Percentiles rank a stretch among this genome's conserved stretches.
Conservation (phyloP, 225 moss, liverwort and hornwort species). For the Sphagnum tenellum region DNA sequence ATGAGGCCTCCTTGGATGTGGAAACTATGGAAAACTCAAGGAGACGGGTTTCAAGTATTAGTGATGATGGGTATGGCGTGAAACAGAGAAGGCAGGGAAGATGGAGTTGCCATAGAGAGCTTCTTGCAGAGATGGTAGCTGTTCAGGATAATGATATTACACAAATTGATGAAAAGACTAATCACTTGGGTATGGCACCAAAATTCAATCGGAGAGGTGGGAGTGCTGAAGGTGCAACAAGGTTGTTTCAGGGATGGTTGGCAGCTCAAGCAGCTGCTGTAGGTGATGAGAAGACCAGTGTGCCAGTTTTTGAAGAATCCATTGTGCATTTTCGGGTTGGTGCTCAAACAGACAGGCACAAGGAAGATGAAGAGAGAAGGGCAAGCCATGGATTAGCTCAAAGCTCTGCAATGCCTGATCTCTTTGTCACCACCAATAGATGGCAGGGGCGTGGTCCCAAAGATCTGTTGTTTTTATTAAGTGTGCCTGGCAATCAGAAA, state of each 20-base stretch:
- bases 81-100: constrained; percentile 15
- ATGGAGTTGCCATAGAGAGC: constrained; percentile 34
- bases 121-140: constrained; percentile 22
- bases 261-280: constrained; percentile 56
- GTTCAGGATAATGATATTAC: neutral
- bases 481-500: constrained; percentile 10
- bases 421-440: constrained; percentile 12
- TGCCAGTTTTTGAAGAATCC: constrained; percentile 50
- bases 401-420: constrained; percentile 30
- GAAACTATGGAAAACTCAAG: constrained; percentile 27
- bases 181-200: constrained; percentile 13
- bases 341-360: constrained; percentile 21
- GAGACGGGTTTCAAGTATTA: constrained; percentile 3
- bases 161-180: constrained; percentile 17
- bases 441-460: constrained; percentile 20
- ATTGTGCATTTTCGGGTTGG: constrained; percentile 60
- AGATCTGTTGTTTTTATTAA: constrained; percentile 53
- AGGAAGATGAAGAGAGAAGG: constrained; percentile 21
- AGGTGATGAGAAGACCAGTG: constrained; percentile 21
- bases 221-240: constrained; percentile 13
- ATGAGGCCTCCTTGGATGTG: constrained; percentile 27
- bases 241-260: constrained; percentile 63
- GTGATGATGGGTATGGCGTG: constrained; percentile 3
- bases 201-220: constrained; percentile 17
- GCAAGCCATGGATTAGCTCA: constrained; percentile 26